phyloP scores from a whole-genome alignment of 2,329 filamentous ascomycete genomes.

The Claviceps sp. region DNA sequence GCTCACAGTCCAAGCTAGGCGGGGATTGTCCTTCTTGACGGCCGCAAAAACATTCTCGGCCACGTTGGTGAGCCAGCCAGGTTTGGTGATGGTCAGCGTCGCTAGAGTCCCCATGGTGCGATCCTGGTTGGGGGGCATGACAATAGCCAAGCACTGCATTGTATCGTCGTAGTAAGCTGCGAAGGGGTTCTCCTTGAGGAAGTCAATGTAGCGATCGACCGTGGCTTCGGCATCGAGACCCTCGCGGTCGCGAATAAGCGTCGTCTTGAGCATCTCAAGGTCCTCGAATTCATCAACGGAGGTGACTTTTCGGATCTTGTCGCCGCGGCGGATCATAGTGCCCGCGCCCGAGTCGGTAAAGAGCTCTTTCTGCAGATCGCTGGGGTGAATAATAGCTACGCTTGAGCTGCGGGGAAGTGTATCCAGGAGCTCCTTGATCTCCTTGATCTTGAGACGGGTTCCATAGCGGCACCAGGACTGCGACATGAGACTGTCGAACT shows the following conservation, averaged over 20 bases:
- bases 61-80: constrained; percentile 87
- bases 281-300: constrained; percentile 65
- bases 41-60: constrained; percentile 90
- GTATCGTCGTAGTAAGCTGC: constrained; percentile 89
- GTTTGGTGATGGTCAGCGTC: constrained; percentile 84
- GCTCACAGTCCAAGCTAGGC: constrained; percentile 91
- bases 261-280: constrained; percentile 62
- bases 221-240: constrained; percentile 70
- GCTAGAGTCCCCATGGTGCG: constrained; percentile 67
- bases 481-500: constrained; percentile 84
- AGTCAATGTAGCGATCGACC: constrained; percentile 75
- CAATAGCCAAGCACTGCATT: constrained; percentile 85
- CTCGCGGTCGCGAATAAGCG: constrained; percentile 68
- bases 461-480: constrained; percentile 94
- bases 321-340: constrained; percentile 81
- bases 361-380: constrained; percentile 87
- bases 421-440: constrained; percentile 88
- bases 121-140: constrained; percentile 58
- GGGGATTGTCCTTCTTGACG: constrained; percentile 86
- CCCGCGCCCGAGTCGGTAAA: constrained; percentile 94
- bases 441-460: constrained; percentile 90
- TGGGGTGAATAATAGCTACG: constrained; percentile 94
- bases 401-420: constrained; percentile 82
- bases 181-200: constrained; percentile 64
- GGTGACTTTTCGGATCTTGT: constrained; percentile 67